Conservation (phyloP, 2,329 filamentous ascomycete genomes). For the Trichoderma aggressivum region DNA sequence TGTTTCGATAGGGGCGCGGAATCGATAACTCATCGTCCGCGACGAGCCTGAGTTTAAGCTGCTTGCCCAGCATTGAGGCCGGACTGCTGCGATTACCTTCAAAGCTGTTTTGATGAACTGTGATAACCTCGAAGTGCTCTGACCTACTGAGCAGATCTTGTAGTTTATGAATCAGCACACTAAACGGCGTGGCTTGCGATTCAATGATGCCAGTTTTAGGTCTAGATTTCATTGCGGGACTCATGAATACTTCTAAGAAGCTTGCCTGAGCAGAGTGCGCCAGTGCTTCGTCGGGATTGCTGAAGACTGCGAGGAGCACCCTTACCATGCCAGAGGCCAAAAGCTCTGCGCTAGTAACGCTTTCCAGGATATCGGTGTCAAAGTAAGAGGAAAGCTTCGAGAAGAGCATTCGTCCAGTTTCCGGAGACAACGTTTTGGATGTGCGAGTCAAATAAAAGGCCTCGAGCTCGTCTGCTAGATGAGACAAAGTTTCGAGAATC, state of each 20-base stretch:
- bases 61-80: constrained; percentile 93
- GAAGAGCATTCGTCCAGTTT: constrained; percentile 66
- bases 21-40: constrained; percentile 91
- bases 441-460: constrained; percentile 62
- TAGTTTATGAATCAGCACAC: constrained; percentile 85
- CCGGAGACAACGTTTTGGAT: constrained; percentile 41
- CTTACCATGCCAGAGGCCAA: constrained; percentile 87
- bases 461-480: constrained; percentile 68
- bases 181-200: constrained; percentile 79
- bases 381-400: constrained; percentile 76
- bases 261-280: constrained; percentile 69
- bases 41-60: constrained; percentile 82
- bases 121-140: constrained; percentile 96
- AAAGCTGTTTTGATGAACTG: constrained; percentile 87
- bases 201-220: constrained; percentile 61
- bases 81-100: constrained; percentile 88
- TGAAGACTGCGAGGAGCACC: constrained; percentile 78
- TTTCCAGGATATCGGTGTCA: constrained; percentile 81
- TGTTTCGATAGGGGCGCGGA: constrained; percentile 80
- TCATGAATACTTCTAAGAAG: constrained; percentile 93
- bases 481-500: constrained; percentile 70
- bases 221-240: constrained; percentile 63
- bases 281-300: constrained; percentile 60
- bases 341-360: constrained; percentile 92
- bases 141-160: constrained; percentile 94